Base-by-base conservation (phyloP, 2,329 filamentous ascomycete genomes). In the Talaromyces islandicus region DNA sequence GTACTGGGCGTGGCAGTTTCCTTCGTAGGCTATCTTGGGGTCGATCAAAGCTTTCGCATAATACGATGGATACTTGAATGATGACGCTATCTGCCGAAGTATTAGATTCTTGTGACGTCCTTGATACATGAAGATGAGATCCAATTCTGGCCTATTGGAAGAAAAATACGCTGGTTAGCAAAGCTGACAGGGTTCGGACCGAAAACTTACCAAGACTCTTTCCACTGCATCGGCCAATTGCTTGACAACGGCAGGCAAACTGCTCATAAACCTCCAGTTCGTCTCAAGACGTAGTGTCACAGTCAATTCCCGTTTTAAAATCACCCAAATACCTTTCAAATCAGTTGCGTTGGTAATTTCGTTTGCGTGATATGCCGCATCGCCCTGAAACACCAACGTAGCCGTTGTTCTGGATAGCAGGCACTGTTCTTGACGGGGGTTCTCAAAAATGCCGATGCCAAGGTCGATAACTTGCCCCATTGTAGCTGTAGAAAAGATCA, bases 381-480 rank as follows among this genome's bases (percentile, higher is more conserved):
- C 56, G 29, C 11, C 17, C 48, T 27, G 41, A 11, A 21, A n/a
- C n/a, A 51, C 30, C 27, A 61, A 38, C 21, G 59, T 61, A 32
- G 51, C 59, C 4, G 51, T 58, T 53, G 55, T 53, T 35, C 41
- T 61, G 43, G 56, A 61, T 53, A 61, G 11, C 55, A 61, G 46
- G 35, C 56, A 52, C 32, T 24, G 59, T 21, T 21, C 19, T 9
- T 25, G 56, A 50, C 27, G 29, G n/a, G 14, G 14, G 17, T 14
- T 21, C 48, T 24, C 29, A n/a, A 58, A 61, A 21, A 10, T 32
- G 17, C 51, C 27, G n/a, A 25, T 46, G 19, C 59, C 51, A 54
- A 61, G 55, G 38, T 61, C 59, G 21, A 61, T 32, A 35, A 56
- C 7, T 24, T 61, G 59, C 43, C 41, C 30, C 59, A 61, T 61